Base-by-base conservation (phyloP, 2,329 filamentous ascomycete genomes). In the Pestalotiopsis sp. region DNA sequence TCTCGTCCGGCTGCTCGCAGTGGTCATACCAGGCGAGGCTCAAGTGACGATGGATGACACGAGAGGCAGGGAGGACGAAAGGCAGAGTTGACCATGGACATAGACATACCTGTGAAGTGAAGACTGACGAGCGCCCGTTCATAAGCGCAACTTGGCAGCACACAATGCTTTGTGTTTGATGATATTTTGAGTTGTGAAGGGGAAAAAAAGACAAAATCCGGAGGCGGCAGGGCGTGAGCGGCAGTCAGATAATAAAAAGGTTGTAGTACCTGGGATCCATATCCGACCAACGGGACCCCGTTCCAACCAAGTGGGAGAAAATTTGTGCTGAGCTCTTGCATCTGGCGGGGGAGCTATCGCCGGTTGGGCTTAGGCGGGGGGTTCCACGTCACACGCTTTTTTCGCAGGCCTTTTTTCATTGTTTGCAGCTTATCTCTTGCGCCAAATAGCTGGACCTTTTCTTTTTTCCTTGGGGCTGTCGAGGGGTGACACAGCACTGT, bases 81-180 rank as follows among this genome's bases (percentile, higher is more conserved):
- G 45, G 17, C 14, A 52, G 20, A 5, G 68, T 66, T 38, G 61
- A 63, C 64, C 20, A 23, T 23, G 20, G 20, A 23, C 31, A 9
- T 36, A 36, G 6, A 82, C 86, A 71, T 91, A 93, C 92, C 90
- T 95, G 92, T 84, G 92, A 95, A 85, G 92, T 95, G 87, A 94
- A 95, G 82, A 91, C 88, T 83, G 92, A 93, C 84, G 88, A 87
- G 88, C 91, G 91, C 87, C 91, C 91, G 91, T 91, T 92, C 92
- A 94, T 94, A 92, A 91, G 91, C 87, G 90, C 91, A 86, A 86
- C 82, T 86, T 82, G 76, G 41, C 68, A 59, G 57, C 59, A 39
- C 31, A 62, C 25, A 39, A 62, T 62, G 45, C 17, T 20, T 49
- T 70, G 27, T 67, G 31, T 36, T 36, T 36, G 71, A 72, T 70